Conservation (phyloP, 2,329 filamentous ascomycete species). For the Neonectria ditissima region DNA sequence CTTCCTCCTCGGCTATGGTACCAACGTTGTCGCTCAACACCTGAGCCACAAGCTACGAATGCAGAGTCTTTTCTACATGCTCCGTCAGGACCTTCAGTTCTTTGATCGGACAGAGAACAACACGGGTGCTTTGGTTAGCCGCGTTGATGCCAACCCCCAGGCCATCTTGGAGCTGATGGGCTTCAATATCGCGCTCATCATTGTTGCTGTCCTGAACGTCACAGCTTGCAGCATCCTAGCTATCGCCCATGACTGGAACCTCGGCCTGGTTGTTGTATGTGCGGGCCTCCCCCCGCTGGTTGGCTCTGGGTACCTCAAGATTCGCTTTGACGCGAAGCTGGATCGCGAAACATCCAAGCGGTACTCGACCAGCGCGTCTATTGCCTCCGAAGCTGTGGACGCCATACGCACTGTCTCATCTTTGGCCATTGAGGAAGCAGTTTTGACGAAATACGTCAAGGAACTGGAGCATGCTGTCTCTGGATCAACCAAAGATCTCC, state of each 20-base stretch:
- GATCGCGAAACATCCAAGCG: constrained; percentile 52
- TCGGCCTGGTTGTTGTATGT: constrained; percentile 61
- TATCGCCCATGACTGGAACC: constrained; percentile 60
- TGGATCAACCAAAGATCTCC: constrained; percentile 48
- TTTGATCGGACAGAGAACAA: constrained; percentile 57
- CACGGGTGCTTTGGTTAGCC: constrained; percentile 52
- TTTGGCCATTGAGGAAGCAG: constrained; percentile 55
- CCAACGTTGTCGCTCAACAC: constrained; percentile 49
- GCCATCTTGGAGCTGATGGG: constrained; percentile 57
- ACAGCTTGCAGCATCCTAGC: constrained; percentile 55
- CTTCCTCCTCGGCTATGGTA: constrained; percentile 51
- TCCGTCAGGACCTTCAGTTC: constrained; percentile 57
- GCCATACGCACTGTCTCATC: constrained; percentile 56
- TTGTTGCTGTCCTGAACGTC: constrained; percentile 53
- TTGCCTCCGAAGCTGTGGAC: constrained; percentile 58
- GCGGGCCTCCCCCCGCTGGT: constrained; percentile 54
- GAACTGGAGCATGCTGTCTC: constrained; percentile 48
- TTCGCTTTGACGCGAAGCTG: constrained; percentile 55
- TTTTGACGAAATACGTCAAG: constrained; percentile 47
- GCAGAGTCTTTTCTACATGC: constrained; percentile 47
- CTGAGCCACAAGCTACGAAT: constrained; percentile 42
- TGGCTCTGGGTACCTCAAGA: constrained; percentile 53
- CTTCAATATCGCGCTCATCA: constrained; percentile 55
- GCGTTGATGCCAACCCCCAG: constrained; percentile 53
- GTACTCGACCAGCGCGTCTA: constrained; percentile 52